phyloP scores from a whole-genome alignment of 1,139 yeast species.

The Pneumocystis oryctolagi region DNA sequence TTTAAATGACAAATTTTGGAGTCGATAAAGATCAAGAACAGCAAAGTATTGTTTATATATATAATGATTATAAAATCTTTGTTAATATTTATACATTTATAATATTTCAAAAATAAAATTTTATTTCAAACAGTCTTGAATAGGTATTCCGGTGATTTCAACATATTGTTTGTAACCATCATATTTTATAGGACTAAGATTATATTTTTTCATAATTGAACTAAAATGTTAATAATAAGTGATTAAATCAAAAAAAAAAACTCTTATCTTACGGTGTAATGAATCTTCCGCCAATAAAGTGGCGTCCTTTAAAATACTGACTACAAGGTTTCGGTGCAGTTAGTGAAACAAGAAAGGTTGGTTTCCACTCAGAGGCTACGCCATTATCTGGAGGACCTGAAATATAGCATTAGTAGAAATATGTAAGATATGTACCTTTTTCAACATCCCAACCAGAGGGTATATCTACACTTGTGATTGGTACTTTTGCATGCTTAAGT shows the following conservation, averaged over 20 bases:
- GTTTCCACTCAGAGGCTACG: conserved; percentile 30
- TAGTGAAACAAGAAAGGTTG: conserved; percentile 58
- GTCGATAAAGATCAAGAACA: no score
- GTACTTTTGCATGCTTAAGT: conserved; percentile 20
- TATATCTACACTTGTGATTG: conserved; percentile 70
- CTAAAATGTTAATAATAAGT: not conserved
- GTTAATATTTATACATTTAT: not conserved
- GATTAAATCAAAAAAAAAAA: no score
- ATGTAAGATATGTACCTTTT: not conserved
- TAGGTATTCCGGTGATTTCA: conserved; percentile 1
- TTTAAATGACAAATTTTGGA: not conserved
- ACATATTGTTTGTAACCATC: conserved; percentile 38
- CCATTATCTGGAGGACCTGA: conserved; percentile 49
- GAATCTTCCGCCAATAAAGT: conserved; percentile 85
- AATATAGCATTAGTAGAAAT: conserved; percentile 39
- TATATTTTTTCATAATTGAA: conserved; percentile 56
- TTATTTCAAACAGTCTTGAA: not conserved
- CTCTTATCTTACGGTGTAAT: conserved; percentile 31
- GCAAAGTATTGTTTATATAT: no score
- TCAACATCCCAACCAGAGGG: conserved; percentile 81
- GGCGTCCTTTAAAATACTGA: conserved; percentile 34
- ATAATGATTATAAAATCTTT: not conserved
- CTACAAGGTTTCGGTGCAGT: conserved; percentile 94
- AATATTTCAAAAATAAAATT: not conserved
- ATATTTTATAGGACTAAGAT: conserved; percentile 45